A percentile compares a stretch with the other conserved stretches of the same genome.
Evolutionary conservation across 2,329 filamentous ascomycete genomes (phyloP).

Genomic region (Penicillium rolfsii): DNA sequence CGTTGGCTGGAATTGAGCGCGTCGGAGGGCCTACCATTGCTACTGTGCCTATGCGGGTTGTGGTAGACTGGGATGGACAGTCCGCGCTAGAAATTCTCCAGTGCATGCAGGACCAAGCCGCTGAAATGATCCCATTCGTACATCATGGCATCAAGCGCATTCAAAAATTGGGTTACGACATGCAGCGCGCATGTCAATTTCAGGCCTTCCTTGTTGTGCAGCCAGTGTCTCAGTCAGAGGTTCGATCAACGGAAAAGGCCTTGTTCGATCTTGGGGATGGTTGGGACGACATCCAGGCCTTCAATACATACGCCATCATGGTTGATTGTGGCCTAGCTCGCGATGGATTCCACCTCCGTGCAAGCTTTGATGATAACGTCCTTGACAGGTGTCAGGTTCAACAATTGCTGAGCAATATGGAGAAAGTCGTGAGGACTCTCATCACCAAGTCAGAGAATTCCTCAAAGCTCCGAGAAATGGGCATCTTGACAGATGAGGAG

Average conservation of each 20-base stretch:
- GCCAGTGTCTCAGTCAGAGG: background rate
- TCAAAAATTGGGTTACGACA: background rate
- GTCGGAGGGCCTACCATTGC: background rate
- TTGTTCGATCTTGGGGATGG: background rate
- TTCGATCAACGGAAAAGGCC: background rate
- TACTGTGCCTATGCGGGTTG: background rate
- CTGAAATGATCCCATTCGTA: constrained; percentile 15
- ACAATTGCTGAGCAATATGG: background rate
- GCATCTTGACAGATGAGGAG: background rate
- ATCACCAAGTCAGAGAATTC: background rate
- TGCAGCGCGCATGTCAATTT: background rate
- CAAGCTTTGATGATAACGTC: background rate
- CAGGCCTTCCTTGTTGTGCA: constrained; percentile 1
- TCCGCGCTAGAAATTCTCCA: background rate
- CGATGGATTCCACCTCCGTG: background rate
- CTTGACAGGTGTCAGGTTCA: background rate
- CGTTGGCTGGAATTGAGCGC: background rate
- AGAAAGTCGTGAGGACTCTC: background rate
- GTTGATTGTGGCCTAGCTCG: background rate
- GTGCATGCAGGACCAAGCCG: background rate
- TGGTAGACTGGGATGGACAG: background rate
- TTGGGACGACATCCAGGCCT: background rate
- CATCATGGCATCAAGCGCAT: constrained; percentile 1
- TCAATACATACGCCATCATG: constrained; percentile 2
- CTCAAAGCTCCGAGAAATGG: background rate